Evolutionary conservation across 2,329 filamentous ascomycete genomes (phyloP).

Genomic region (Fusarium udum): DNA sequence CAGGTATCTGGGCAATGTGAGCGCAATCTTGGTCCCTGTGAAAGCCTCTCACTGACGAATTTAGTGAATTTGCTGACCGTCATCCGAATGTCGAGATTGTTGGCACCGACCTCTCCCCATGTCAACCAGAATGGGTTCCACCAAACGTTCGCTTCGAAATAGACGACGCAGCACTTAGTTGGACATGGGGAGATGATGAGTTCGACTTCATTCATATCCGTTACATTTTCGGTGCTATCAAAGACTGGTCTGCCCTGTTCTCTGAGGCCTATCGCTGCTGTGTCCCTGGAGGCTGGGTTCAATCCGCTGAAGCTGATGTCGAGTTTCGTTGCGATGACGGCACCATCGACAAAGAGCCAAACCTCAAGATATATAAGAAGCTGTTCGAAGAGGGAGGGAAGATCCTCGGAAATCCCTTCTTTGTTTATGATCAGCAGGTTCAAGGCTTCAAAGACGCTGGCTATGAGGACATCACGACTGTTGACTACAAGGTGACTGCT

Average conservation of each 20-base stretch:
- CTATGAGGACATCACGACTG: slow-evolving; percentile 24
- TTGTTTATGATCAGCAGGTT: slow-evolving; percentile 23
- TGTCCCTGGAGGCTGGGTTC: slow-evolving; percentile 32
- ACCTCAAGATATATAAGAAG: neutral
- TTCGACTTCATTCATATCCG: slow-evolving; percentile 36
- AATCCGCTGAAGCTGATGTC: slow-evolving; percentile 31
- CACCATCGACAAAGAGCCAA: slow-evolving; percentile 8
- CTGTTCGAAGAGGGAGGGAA: slow-evolving; percentile 33
- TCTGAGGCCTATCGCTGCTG: slow-evolving; percentile 33
- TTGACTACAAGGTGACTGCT: slow-evolving; percentile 27
- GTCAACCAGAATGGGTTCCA: slow-evolving; percentile 34
- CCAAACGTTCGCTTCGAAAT: slow-evolving; percentile 35
- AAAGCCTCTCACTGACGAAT: rapidly evolving
- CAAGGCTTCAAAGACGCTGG: slow-evolving; percentile 26
- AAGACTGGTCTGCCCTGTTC: slow-evolving; percentile 28
- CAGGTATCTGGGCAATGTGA: slow-evolving; percentile 29
- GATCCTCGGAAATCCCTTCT: slow-evolving; percentile 10
- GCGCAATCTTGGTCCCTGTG: rapidly evolving
- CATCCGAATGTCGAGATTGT: slow-evolving; percentile 20
- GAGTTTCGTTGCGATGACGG: slow-evolving; percentile 27
- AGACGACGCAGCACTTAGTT: slow-evolving; percentile 26
- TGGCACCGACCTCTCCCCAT: slow-evolving; percentile 36
- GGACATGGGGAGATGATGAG: slow-evolving; percentile 25
- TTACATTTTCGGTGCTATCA: slow-evolving; percentile 34
- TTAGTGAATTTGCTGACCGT: slow-evolving; percentile 35